These are phyloP conservation scores for Lithospermum erythrorhizon DNA, from an alignment of 257 asterid species.

Conservation along the genomic window DNA sequence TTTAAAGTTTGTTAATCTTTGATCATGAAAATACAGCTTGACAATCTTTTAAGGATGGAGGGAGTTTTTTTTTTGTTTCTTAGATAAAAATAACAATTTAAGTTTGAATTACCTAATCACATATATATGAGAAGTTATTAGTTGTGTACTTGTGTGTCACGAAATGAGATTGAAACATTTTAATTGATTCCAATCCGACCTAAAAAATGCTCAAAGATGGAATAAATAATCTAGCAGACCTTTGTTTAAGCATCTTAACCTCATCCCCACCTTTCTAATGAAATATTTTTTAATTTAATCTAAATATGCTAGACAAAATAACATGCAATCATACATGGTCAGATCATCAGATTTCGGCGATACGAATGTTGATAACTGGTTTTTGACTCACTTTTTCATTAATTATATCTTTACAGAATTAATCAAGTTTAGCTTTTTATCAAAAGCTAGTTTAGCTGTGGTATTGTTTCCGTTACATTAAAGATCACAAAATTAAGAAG, in stretches of 20 bases:
- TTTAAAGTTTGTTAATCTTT: too few species aligned
- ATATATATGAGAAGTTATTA: too few species aligned
- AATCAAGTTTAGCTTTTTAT: background rate
- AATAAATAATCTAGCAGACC: conserved; percentile 11
- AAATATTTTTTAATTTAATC: conserved; percentile 12
- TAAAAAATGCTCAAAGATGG: background rate
- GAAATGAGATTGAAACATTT: too few species aligned
- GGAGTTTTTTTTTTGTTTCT: too few species aligned
- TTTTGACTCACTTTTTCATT: background rate
- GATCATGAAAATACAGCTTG: too few species aligned
- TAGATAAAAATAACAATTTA: too few species aligned
- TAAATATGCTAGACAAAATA: background rate
- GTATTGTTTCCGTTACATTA: background rate
- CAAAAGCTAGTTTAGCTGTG: background rate
- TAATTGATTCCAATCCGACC: too few species aligned
- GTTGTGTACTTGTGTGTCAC: too few species aligned
- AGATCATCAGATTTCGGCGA: conserved; percentile 34
- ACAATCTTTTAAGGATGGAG: too few species aligned
- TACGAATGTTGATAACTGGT: conserved; percentile 41
- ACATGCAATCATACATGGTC: conserved; percentile 19
- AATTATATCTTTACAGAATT: background rate
- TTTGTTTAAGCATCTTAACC: conserved; percentile 27
- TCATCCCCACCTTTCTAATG: conserved; percentile 26
- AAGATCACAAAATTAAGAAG: background rate
- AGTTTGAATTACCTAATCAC: too few species aligned